phyloP scores from a whole-genome alignment of 345 rosid species.

The Odontarrhena argentea region DNA sequence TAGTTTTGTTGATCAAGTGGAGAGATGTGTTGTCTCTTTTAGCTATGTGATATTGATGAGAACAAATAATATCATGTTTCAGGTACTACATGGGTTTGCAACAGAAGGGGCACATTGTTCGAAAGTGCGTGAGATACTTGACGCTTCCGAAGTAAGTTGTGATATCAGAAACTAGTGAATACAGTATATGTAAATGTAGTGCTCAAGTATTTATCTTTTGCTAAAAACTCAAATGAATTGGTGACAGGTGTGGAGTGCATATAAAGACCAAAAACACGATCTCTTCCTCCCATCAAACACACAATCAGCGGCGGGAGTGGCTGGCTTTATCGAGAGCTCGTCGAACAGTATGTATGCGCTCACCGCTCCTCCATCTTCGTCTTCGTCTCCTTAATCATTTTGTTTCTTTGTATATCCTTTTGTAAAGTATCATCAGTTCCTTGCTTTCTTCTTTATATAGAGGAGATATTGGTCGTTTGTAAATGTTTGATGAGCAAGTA shows the following conservation, averaged over 20 bases:
- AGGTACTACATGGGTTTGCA: constrained; percentile 97
- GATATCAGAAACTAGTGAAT: not conserved
- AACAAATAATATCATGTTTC: constrained; percentile 11
- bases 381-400: constrained; percentile 26
- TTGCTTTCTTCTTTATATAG: constrained; percentile 20
- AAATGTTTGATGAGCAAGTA: constrained; percentile 38
- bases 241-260: constrained; percentile 87
- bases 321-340: constrained; percentile 90
- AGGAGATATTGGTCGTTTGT: constrained; percentile 32
- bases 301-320: constrained; percentile 94
- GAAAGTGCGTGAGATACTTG: constrained; percentile 79
- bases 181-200: not conserved
- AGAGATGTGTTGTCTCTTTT: not conserved
- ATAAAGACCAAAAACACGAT: constrained; percentile 97
- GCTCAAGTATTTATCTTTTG: not conserved
- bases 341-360: constrained; percentile 81
- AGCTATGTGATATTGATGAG: not conserved
- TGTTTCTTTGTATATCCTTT: constrained; percentile 27
- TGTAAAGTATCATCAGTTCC: constrained; percentile 34
- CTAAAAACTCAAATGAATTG: not conserved
- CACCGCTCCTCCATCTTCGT: constrained; percentile 55
- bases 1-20: constrained; percentile 7
- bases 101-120: constrained; percentile 96
- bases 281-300: constrained; percentile 94
- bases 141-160: constrained; percentile 86